Evolutionary conservation across 2,329 filamentous ascomycete species (phyloP).

Genomic region (Ustilaginoidea virens): DNA sequence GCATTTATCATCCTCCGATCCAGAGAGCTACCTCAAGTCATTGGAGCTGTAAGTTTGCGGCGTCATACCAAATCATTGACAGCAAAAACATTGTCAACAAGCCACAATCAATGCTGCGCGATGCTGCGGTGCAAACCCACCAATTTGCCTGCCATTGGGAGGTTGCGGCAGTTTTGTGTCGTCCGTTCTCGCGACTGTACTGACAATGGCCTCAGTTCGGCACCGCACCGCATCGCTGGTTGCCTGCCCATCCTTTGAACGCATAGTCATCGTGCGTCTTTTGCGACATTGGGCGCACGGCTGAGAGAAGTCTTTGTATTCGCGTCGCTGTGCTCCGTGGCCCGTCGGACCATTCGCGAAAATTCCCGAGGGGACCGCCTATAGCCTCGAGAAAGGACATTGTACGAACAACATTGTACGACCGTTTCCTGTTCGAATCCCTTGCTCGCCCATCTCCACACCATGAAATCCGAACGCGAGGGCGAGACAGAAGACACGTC

Average conservation of each 20-base stretch:
- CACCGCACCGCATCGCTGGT: no score
- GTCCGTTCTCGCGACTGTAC: constrained; percentile 4
- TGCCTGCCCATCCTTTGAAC: no score
- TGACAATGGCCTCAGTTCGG: constrained; percentile 10
- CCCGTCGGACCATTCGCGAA: no score
- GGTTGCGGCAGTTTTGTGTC: constrained; percentile 4
- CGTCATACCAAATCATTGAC: constrained; percentile 2
- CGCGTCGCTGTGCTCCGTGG: no score
- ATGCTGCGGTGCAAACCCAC: constrained; percentile 3
- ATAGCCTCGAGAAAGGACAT: no score
- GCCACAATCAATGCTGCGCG: constrained; percentile 3
- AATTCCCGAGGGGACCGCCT: no score
- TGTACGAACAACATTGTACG: no score
- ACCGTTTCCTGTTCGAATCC: no score
- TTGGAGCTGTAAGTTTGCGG: constrained; percentile 19
- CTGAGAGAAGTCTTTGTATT: no score
- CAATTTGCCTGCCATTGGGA: constrained; percentile 2
- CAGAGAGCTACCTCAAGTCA: constrained; percentile 9
- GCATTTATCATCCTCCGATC: constrained; percentile 28
- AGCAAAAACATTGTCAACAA: constrained; percentile 4
- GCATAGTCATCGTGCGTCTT: no score
- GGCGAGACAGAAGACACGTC: constrained; percentile 19
- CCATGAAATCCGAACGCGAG: constrained; percentile 20
- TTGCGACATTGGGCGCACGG: no score
- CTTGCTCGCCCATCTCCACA: no score